phyloP scores from a whole-genome alignment of 176 grass and related monocot species.

The Eragrostis nindensis region DNA sequence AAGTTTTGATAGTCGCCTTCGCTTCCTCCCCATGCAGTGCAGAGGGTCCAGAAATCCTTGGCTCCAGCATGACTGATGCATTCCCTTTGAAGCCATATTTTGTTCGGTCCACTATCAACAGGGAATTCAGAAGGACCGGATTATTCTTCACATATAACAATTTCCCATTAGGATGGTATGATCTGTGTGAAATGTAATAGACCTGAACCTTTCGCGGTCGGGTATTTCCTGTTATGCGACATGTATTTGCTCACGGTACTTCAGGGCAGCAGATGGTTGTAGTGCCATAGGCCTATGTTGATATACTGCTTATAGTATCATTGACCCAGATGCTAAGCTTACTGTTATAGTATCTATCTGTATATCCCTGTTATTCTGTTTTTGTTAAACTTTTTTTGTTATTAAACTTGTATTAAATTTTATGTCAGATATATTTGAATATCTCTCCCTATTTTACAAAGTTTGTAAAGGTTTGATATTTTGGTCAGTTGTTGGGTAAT shows the following conservation, averaged over 20 bases:
- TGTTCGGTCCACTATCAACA: conserved; percentile 5
- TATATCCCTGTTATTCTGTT: not conserved
- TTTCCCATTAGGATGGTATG: not conserved
- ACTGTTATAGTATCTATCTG: not conserved
- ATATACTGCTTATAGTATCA: not conserved
- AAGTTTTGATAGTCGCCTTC: conserved; percentile 9
- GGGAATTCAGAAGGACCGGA: conserved; percentile 1
- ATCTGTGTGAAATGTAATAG: not conserved
- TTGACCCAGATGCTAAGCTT: not conserved
- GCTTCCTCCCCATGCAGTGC: not conserved
- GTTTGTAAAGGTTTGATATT: not conserved
- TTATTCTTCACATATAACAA: conserved; percentile 7
- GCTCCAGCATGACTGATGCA: conserved; percentile 2
- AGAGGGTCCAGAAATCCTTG: not conserved
- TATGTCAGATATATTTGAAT: not conserved
- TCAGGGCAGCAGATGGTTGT: conserved; percentile 5
- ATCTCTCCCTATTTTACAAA: not conserved
- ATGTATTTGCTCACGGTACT: conserved; percentile 11
- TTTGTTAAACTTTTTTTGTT: not conserved
- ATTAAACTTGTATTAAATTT: not conserved
- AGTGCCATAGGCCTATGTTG: not conserved
- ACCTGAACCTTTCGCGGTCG: not conserved
- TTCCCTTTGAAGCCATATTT: conserved; percentile 18
- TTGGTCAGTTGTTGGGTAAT: too few species aligned
- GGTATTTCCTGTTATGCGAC: not conserved